Conservation (phyloP, 192 early-diverging fungal genomes). For the Dissophora ornata region DNA sequence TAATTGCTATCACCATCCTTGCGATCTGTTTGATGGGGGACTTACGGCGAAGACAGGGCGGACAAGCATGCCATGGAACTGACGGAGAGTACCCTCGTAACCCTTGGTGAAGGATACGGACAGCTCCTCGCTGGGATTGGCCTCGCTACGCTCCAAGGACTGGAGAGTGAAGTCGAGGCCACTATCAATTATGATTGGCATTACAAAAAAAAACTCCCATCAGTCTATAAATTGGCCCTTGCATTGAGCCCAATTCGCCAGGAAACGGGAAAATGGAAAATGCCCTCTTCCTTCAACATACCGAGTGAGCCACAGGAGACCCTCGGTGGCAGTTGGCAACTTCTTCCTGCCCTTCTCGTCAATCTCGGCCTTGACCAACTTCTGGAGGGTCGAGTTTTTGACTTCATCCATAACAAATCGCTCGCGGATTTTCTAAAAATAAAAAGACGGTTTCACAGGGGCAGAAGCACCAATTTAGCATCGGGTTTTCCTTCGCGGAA, state of each 20-base stretch:
- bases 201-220: neutral
- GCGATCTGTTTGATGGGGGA: neutral
- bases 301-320: conserved; percentile 94
- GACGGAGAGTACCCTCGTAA: conserved; percentile 75
- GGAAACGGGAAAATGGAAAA: neutral
- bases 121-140: conserved; percentile 68
- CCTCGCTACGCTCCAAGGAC: conserved; percentile 71
- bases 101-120: conserved; percentile 77
- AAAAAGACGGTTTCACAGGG: neutral
- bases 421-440: conserved; percentile 80
- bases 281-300: conserved; percentile 42
- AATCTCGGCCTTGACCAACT: conserved; percentile 79
- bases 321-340: conserved; percentile 91
- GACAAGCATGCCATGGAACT: conserved; percentile 77
- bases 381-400: conserved; percentile 82
- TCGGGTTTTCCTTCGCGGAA: no score
- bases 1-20: neutral
- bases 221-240: neutral
- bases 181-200: conserved; percentile 45
- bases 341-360: conserved; percentile 84
- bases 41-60: conserved; percentile 74
- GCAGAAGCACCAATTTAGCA: neutral
- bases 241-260: neutral
- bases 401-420: conserved; percentile 75
- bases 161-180: conserved; percentile 83